phyloP scores from a whole-genome alignment of 1,139 yeast genomes.

The Arxiozyma telluris region DNA sequence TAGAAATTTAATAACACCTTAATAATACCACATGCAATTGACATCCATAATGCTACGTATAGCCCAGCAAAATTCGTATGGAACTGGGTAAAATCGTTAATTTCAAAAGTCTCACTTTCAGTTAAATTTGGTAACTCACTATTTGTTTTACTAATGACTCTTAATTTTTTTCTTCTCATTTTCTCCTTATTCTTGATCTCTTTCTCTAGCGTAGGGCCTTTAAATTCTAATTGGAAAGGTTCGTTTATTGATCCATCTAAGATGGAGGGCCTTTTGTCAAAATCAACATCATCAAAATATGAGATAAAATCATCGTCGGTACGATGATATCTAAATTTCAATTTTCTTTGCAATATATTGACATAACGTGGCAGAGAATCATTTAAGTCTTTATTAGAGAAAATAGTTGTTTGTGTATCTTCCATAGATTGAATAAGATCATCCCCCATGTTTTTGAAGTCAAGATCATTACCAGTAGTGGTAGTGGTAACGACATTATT shows the following conservation, averaged over 20 bases:
- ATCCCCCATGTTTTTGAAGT: not conserved
- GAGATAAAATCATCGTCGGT: conserved; percentile 25
- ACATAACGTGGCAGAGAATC: not conserved
- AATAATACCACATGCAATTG: conserved; percentile 38
- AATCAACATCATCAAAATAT: conserved; percentile 39
- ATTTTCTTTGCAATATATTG: not conserved
- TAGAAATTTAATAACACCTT: conserved; percentile 14
- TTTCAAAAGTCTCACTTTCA: not conserved
- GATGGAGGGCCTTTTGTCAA: conserved; percentile 39
- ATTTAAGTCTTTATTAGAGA: not conserved
- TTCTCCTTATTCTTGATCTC: conserved; percentile 15
- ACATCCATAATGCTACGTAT: conserved; percentile 61
- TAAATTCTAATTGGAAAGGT: conserved; percentile 21
- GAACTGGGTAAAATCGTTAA: not conserved
- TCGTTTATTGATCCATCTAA: conserved; percentile 38
- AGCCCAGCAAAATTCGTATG: conserved; percentile 46
- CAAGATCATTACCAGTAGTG: not conserved
- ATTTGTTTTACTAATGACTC: not conserved
- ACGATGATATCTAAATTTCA: conserved; percentile 6
- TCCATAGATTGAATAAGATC: not conserved
- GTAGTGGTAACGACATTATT: not conserved
- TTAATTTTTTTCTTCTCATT: conserved; percentile 7
- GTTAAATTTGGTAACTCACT: not conserved
- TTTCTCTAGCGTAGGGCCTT: conserved; percentile 26
- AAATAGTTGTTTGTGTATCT: not conserved